Evolutionary conservation across 768 basidiomycete species (phyloP).

Genomic region (Pholiota microspora): DNA sequence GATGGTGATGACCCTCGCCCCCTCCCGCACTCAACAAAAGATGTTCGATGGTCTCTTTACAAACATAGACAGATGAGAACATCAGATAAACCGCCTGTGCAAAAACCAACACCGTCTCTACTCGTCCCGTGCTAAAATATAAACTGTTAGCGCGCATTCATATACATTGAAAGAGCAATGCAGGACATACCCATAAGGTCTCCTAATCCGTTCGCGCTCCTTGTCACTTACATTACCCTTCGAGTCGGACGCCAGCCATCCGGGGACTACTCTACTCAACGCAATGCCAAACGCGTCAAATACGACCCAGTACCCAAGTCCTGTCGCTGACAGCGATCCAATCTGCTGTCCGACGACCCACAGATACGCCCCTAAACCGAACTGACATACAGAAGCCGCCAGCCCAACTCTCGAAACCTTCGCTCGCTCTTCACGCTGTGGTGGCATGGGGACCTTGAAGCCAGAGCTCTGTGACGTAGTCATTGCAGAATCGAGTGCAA

Average conservation of each 20-base stretch:
- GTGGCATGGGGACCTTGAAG: constrained; percentile 12
- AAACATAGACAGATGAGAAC: constrained; percentile 93
- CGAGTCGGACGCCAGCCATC: constrained; percentile 33
- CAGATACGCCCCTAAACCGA: constrained; percentile 65
- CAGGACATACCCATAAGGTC: constrained; percentile 42
- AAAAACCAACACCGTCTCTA: constrained; percentile 75
- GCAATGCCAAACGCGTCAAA: constrained; percentile 89
- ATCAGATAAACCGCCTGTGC: constrained; percentile 91
- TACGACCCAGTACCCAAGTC: constrained; percentile 93
- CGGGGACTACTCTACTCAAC: constrained; percentile 43
- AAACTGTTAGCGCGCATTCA: constrained; percentile 4
- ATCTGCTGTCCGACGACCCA: constrained; percentile 91
- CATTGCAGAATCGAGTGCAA: constrained; percentile 23
- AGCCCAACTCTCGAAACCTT: constrained; percentile 18
- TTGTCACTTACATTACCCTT: constrained; percentile 20
- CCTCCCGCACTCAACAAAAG: constrained; percentile 65
- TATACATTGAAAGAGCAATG: background rate
- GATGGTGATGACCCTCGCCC: constrained; percentile 62
- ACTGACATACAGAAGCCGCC: constrained; percentile 41
- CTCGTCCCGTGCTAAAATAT: constrained; percentile 53
- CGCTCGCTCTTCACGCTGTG: background rate
- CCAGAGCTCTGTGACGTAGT: constrained; percentile 9
- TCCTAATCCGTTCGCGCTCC: constrained; percentile 49
- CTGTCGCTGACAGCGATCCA: constrained; percentile 85
- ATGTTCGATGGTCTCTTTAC: constrained; percentile 96